Base-by-base conservation (phyloP, 106 monocot species). In the Dendrobium catenatum region DNA sequence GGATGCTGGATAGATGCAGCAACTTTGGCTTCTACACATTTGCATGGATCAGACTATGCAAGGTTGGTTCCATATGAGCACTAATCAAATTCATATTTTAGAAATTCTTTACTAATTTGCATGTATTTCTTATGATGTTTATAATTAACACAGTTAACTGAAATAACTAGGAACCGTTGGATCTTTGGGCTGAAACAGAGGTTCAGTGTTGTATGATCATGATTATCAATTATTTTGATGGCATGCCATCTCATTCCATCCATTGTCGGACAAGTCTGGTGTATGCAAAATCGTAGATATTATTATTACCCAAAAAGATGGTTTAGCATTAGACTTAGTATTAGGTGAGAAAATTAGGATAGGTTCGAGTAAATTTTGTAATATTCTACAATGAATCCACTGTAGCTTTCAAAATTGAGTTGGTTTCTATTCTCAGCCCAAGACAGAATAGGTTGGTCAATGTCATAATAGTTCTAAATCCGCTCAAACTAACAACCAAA, bases 1-100 rank as follows among this genome's bases (percentile, higher is more conserved):
- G 99, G 95, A 83, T 95, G 86, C 78, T 99, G 99, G 99, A 91
- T 86, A 74, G 99, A 99, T 91, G 99, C 99, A 79, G 99, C 93
- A 82, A 95, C 99, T 80, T 84, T 99, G 81, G 99, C 99, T 82
- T 93, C 95, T 67, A 99, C 91, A 72, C 95, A 99, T 93, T 93
- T 99, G 85, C 89, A 86, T 78, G 99, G 99, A 89, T 91, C 95
- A 82, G 99, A 99, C 78, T 99, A 99, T 93, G 83, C 92, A 51
- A 99, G 99, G 99, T 99, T 76, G 49, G 48, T 2, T 41, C 0
- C 19, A 26, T 66, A 66, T 66, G 26, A 66, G 64, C 24, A 24
- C 26, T 66, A 66, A 6, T 24, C 64, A 26, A 66, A 66, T 24
- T 66, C n/a, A 66, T 66, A 6, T 40, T 72, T 33, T 0, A 11